Percentiles rank a stretch among this genome's conserved stretches.
Conservation (phyloP, 2,329 filamentous ascomycete species). For the Cladosporium sp. region DNA sequence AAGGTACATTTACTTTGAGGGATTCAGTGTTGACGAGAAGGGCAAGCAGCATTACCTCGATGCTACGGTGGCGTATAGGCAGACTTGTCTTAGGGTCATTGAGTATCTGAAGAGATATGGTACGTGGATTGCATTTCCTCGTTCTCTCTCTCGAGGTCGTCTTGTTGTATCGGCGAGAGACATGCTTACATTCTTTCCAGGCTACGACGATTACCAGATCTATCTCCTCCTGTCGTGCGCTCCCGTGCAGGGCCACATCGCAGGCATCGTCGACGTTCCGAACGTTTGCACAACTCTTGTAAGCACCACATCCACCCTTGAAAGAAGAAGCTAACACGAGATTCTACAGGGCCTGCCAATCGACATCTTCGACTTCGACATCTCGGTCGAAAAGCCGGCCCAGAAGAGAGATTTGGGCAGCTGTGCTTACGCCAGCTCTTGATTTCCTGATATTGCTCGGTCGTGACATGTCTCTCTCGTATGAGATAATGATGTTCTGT, state of each 20-base stretch:
- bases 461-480: too few relatives aligned
- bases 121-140: conserved; percentile 22
- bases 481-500: too few relatives aligned
- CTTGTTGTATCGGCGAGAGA: too few relatives aligned
- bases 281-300: conserved; percentile 85
- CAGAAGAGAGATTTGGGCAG: conserved; percentile 64
- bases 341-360: conserved; percentile 61
- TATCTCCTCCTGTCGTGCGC: conserved; percentile 84
- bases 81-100: conserved; percentile 72
- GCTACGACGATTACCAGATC: conserved; percentile 69
- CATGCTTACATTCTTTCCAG: too few relatives aligned
- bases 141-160: too few relatives aligned
- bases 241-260: conserved; percentile 81
- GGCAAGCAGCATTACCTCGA: conserved; percentile 90
- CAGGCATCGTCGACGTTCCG: conserved; percentile 85
- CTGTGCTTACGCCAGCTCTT: conserved; percentile 59
- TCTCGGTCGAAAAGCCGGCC: conserved; percentile 61
- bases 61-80: conserved; percentile 78
- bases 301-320: background rate
- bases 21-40: conserved; percentile 82
- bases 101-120: conserved; percentile 73
- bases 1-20: conserved; percentile 79
- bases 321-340: background rate
- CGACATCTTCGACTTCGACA: conserved; percentile 95
- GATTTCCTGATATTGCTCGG: too few relatives aligned